Evolutionary conservation across 1,284 basidiomycete species (phyloP).

Genomic region (Leccinum idahoense): DNA sequence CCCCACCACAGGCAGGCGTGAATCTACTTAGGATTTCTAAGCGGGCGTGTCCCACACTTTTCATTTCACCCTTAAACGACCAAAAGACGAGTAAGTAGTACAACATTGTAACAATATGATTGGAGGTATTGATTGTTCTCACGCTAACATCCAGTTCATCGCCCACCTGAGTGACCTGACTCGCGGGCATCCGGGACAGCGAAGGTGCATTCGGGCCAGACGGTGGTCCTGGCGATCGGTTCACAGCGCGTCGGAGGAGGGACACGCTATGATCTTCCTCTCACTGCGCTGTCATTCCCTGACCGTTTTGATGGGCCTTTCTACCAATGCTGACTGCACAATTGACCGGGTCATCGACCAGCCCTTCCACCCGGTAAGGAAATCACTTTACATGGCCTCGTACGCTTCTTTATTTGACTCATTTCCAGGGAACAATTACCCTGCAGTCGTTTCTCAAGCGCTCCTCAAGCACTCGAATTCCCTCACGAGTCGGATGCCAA

Average conservation of each 20-base stretch:
- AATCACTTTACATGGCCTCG: neutral
- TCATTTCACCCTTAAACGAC: too few relatives aligned
- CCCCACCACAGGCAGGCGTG: too few relatives aligned
- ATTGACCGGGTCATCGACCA: slow-evolving; percentile 42
- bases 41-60: too few relatives aligned
- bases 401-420: neutral
- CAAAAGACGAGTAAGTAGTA: too few relatives aligned
- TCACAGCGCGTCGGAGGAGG: slow-evolving; percentile 10
- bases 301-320: slow-evolving; percentile 22
- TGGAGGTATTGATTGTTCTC: too few relatives aligned
- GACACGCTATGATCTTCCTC: slow-evolving; percentile 19
- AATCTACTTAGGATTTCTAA: too few relatives aligned
- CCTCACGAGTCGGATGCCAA: slow-evolving; percentile 33
- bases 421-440: slow-evolving; percentile 28
- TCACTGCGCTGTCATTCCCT: neutral
- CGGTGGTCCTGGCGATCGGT: too few relatives aligned
- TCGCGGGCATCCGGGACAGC: too few relatives aligned
- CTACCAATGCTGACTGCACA: slow-evolving; percentile 29
- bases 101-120: too few relatives aligned
- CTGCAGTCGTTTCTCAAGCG: slow-evolving; percentile 25
- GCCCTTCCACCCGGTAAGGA: slow-evolving; percentile 20
- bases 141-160: too few relatives aligned
- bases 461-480: slow-evolving; percentile 18
- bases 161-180: too few relatives aligned
- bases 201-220: too few relatives aligned